phyloP scores from a whole-genome alignment of 305 asterid species.

The Andrographis paniculata region DNA sequence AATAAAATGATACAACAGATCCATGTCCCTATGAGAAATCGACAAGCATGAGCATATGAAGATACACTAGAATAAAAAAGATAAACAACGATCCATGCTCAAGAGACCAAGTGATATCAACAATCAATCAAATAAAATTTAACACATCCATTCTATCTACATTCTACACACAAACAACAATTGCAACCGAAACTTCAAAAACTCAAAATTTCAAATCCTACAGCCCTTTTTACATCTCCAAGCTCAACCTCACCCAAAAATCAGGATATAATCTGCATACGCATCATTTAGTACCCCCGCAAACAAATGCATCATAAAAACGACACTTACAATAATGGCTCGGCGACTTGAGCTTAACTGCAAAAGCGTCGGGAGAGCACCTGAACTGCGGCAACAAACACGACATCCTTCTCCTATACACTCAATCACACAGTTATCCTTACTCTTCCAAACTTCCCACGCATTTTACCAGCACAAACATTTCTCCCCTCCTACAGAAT shows the following conservation, averaged over 20 bases:
- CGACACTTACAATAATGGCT: conserved; percentile 16
- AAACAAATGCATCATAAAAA: conserved; percentile 7
- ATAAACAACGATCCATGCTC: background rate
- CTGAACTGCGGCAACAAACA: conserved; percentile 90
- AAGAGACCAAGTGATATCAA: conserved; percentile 2
- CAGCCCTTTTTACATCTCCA: background rate
- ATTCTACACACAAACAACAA: background rate
- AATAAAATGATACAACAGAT: conserved; percentile 12
- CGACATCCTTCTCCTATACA: conserved; percentile 53
- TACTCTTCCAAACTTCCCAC: conserved; percentile 20
- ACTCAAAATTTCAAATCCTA: background rate
- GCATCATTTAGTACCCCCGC: no score
- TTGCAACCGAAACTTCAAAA: background rate
- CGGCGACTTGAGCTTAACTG: conserved; percentile 52
- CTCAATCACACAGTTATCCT: conserved; percentile 20
- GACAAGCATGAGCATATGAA: background rate
- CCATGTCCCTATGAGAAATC: background rate
- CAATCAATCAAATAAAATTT: background rate
- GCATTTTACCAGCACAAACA: conserved; percentile 9
- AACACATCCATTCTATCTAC: background rate
- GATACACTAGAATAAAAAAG: no score
- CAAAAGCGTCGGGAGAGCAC: conserved; percentile 82
- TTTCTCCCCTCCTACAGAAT: conserved; percentile 4
- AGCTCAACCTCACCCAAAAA: background rate
- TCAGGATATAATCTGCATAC: no score